Conservation (phyloP, 73 alveolate genomes). For the Tetrahymena thermophila region DNA sequence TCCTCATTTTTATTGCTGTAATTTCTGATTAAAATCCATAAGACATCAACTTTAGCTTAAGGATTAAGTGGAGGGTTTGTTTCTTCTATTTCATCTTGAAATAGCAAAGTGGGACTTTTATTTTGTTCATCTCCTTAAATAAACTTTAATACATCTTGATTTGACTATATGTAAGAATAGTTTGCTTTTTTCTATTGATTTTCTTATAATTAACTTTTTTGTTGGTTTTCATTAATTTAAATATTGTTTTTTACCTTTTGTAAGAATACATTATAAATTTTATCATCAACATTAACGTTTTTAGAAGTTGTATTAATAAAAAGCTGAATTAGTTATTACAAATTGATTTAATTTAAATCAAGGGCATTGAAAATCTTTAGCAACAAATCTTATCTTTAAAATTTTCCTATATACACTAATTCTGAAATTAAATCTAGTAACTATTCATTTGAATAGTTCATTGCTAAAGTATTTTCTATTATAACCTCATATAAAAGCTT, state of each 20-base stretch:
- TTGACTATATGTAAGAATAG: neutral
- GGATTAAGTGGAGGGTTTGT: neutral
- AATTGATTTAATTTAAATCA: neutral
- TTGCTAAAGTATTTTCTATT: neutral
- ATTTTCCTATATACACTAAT: neutral
- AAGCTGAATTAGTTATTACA: neutral
- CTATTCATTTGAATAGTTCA: neutral
- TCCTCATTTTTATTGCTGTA: neutral
- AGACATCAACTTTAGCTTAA: neutral
- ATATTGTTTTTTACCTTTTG: neutral
- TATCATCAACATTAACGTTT: neutral
- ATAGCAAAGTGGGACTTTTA: neutral
- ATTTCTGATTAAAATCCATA: neutral
- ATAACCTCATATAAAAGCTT: neutral
- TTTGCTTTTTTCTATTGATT: neutral
- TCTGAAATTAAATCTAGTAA: neutral
- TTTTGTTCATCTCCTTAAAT: neutral
- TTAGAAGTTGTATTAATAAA: neutral
- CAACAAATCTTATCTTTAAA: neutral
- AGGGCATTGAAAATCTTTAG: neutral
- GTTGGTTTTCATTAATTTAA: neutral
- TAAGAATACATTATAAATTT: neutral
- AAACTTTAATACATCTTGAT: neutral
- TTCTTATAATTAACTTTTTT: neutral
- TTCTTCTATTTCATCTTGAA: neutral